Conservation (phyloP, 805 yeast species). For the Ascoidea tarda region DNA sequence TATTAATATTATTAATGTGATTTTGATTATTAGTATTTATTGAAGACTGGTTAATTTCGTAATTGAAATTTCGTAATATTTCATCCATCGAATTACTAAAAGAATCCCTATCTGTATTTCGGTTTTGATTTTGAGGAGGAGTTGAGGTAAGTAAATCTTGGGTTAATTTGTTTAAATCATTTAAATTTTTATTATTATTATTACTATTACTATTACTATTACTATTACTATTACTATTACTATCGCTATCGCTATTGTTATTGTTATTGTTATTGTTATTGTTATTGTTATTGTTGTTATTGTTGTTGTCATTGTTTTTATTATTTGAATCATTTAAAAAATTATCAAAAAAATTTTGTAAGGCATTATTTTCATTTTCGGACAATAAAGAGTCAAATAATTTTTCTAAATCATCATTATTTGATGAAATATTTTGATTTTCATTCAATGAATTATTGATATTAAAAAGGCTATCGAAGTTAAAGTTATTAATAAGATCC, state of each 20-base stretch:
- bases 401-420: background rate
- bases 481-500: background rate
- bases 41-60: background rate
- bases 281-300: slow-evolving; percentile 1
- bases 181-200: background rate
- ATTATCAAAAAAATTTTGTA: slow-evolving; percentile 9
- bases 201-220: background rate
- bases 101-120: too few species aligned
- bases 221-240: background rate
- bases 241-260: background rate
- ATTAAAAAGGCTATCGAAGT: too few species aligned
- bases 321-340: slow-evolving; percentile 6
- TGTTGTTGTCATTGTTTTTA: slow-evolving; percentile 3
- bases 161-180: background rate
- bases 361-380: slow-evolving; percentile 8
- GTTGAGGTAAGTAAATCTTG: background rate
- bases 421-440: background rate
- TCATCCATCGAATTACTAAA: background rate
- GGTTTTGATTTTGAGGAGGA: background rate
- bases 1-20: too few species aligned
- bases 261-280: background rate
- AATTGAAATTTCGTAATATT: too few species aligned
- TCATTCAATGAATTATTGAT: too few species aligned
- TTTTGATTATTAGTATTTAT: background rate
- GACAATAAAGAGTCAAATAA: slow-evolving; percentile 2